Conservation (phyloP, 192 early-diverging fungal species). For the Diversispora epigaea region DNA sequence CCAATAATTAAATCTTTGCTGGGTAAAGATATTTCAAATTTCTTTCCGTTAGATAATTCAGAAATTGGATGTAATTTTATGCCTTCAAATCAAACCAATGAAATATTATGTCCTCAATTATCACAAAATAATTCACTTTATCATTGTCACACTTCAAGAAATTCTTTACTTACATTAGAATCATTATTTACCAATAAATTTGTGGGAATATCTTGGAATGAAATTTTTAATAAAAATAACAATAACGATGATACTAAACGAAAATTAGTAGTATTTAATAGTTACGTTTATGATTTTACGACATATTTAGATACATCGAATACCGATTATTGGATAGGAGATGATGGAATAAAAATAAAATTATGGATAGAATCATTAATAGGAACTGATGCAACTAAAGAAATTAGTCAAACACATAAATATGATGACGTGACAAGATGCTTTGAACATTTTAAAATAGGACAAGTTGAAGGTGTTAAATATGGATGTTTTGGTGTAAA, state of each 20-base stretch:
- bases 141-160: slow-evolving; percentile 22
- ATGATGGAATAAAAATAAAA: not conserved
- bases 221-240: not conserved
- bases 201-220: not conserved
- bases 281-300: slow-evolving; percentile 42
- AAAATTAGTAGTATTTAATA: slow-evolving; percentile 13
- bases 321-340: slow-evolving; percentile 13
- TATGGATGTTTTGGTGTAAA: not conserved
- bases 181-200: not conserved
- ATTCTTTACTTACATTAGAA: not conserved
- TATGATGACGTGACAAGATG: not conserved
- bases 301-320: slow-evolving; percentile 32
- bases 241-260: not conserved
- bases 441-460: slow-evolving; percentile 21
- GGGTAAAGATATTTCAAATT: slow-evolving; percentile 22
- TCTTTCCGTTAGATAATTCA: slow-evolving; percentile 10
- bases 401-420: not conserved
- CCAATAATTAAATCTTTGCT: not conserved
- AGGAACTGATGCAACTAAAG: slow-evolving; percentile 3
- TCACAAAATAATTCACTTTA: not conserved
- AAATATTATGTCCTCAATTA: no score
- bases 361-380: not conserved
- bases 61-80: slow-evolving; percentile 9
- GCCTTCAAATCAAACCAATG: not conserved
- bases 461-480: not conserved